Evolutionary conservation across 2,329 filamentous ascomycete species (phyloP).

Genomic region (Lasiodiplodia hormozganensis): DNA sequence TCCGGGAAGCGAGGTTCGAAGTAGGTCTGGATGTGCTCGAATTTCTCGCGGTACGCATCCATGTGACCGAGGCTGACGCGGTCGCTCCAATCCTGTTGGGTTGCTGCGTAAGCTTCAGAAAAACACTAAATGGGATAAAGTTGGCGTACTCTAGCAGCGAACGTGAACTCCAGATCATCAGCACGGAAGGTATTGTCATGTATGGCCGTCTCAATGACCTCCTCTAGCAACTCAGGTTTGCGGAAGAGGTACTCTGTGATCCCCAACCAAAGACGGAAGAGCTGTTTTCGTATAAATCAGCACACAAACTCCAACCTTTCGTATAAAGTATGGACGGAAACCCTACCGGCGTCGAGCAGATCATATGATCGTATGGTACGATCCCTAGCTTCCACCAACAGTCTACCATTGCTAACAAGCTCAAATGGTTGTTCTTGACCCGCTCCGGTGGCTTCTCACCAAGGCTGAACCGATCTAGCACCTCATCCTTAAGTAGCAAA

Average conservation of each 20-base stretch:
- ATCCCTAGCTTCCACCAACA: slow-evolving; percentile 96
- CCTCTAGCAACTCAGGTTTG: slow-evolving; percentile 78
- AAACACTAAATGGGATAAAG: not conserved
- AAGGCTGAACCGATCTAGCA: slow-evolving; percentile 88
- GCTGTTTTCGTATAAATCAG: slow-evolving; percentile 47
- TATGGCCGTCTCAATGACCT: slow-evolving; percentile 83
- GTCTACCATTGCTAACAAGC: slow-evolving; percentile 94
- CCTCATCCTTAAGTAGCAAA: slow-evolving; percentile 76
- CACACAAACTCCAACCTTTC: slow-evolving; percentile 1
- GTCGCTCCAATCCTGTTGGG: slow-evolving; percentile 82
- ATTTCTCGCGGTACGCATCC: slow-evolving; percentile 89
- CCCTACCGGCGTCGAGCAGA: slow-evolving; percentile 87
- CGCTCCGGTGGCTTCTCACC: slow-evolving; percentile 70
- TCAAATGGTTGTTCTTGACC: slow-evolving; percentile 91
- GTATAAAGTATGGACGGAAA: not conserved
- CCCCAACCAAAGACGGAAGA: slow-evolving; percentile 95
- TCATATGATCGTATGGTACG: slow-evolving; percentile 98
- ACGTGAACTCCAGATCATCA: slow-evolving; percentile 96
- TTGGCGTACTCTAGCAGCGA: slow-evolving; percentile 75
- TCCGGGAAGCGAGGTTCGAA: slow-evolving; percentile 90
- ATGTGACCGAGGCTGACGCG: slow-evolving; percentile 92
- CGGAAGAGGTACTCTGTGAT: slow-evolving; percentile 98
- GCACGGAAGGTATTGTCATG: slow-evolving; percentile 91
- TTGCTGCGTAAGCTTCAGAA: slow-evolving; percentile 1
- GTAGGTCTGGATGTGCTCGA: slow-evolving; percentile 87